Evolutionary conservation across 108 stramenopile species (phyloP).

Genomic region (Aureococcus anophagefferens): DNA sequence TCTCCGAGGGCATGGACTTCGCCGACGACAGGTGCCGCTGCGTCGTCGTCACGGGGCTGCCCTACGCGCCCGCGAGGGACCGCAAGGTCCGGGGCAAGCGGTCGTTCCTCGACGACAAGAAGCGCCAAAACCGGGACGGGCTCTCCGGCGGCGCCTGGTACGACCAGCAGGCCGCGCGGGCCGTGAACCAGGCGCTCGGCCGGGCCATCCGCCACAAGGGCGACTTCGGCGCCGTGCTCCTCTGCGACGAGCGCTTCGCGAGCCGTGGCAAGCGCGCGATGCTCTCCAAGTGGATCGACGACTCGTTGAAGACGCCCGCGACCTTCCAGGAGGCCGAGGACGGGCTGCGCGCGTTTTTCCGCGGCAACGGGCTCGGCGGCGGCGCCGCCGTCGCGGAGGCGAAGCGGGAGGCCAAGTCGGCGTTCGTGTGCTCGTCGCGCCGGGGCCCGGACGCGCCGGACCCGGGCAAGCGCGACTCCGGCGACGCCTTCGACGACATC

Average conservation of each 20-base stretch:
- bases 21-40: constrained; percentile 76
- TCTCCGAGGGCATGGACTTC: constrained; percentile 75
- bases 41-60: constrained; percentile 93
- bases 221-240: constrained; percentile 91
- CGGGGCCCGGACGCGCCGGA: too few species aligned
- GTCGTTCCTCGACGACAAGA: constrained; percentile 64
- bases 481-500: too few species aligned
- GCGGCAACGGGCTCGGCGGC: too few species aligned
- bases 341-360: neutral
- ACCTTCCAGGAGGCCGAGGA: neutral
- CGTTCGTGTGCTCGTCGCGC: too few species aligned
- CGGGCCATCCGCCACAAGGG: constrained; percentile 88
- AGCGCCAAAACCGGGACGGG: neutral
- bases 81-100: constrained; percentile 86
- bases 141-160: constrained; percentile 92
- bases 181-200: constrained; percentile 96
- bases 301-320: neutral
- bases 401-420: too few species aligned
- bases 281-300: neutral
- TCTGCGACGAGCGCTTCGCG: constrained; percentile 83
- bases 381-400: too few species aligned
- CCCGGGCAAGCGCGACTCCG: too few species aligned
- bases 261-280: constrained; percentile 6
- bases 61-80: constrained; percentile 85
- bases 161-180: constrained; percentile 83